A percentile compares a stretch with the other conserved stretches of the same genome.
phyloP scores from a whole-genome alignment of 306 rosid genomes.

The Vigna radiata region DNA sequence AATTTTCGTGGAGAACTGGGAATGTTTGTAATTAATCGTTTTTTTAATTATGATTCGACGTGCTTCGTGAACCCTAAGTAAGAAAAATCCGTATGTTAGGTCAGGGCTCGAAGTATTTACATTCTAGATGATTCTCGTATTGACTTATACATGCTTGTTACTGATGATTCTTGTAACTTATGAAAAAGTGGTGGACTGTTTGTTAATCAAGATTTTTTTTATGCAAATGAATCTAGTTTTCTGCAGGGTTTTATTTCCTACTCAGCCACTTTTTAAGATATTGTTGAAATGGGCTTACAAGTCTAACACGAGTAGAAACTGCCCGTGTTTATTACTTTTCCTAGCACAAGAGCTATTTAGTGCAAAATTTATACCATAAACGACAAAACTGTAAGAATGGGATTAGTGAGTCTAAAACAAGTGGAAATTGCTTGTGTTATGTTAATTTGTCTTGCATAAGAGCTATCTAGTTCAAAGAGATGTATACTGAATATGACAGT shows the following conservation, averaged over 20 bases:
- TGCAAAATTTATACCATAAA: not conserved
- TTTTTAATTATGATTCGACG: not conserved
- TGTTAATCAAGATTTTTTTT: slow-evolving; percentile 5
- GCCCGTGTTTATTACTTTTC: not conserved
- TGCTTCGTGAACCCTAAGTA: slow-evolving; percentile 7
- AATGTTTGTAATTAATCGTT: not conserved
- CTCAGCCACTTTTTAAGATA: not conserved
- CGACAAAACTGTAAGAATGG: too few relatives aligned
- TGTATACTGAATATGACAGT: too few relatives aligned
- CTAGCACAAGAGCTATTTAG: not conserved
- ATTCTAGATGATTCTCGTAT: not conserved
- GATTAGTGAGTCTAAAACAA: too few relatives aligned
- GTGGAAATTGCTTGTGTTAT: not conserved
- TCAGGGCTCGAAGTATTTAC: not conserved
- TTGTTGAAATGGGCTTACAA: not conserved
- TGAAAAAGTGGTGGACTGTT: not conserved
- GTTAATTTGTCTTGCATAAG: not conserved
- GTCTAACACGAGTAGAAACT: not conserved
- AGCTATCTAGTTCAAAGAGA: too few relatives aligned
- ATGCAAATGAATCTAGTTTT: not conserved
- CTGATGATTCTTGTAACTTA: not conserved
- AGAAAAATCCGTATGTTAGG: not conserved
- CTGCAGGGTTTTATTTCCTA: not conserved
- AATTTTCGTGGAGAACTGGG: not conserved
- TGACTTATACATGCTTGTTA: slow-evolving; percentile 3